phyloP scores from a whole-genome alignment of 2,329 filamentous ascomycete genomes.

The Tolypocladium sp. region DNA sequence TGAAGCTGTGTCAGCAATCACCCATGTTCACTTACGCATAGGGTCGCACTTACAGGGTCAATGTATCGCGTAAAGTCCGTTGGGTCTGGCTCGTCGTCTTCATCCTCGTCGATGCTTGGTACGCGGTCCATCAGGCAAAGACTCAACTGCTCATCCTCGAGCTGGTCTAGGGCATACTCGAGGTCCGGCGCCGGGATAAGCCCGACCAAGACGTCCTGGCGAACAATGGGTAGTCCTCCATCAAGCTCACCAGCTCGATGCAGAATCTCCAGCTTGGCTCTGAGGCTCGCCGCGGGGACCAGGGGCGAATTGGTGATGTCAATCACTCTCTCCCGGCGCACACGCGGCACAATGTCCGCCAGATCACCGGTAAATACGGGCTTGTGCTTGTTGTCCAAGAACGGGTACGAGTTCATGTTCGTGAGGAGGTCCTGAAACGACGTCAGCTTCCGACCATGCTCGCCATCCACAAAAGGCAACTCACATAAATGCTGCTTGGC shows the following conservation, averaged over 20 bases:
- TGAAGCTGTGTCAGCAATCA: constrained; percentile 18
- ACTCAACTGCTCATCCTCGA: constrained; percentile 63
- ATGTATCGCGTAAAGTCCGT: constrained; percentile 88
- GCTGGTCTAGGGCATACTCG: constrained; percentile 81
- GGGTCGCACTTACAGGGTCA: constrained; percentile 57
- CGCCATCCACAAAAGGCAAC: constrained; percentile 14
- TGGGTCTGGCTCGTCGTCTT: constrained; percentile 52
- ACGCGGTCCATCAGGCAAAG: constrained; percentile 76
- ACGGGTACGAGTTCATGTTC: constrained; percentile 95
- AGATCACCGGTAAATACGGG: constrained; percentile 84
- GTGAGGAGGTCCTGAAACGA: constrained; percentile 67
- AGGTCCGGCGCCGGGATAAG: constrained; percentile 90
- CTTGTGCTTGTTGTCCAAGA: constrained; percentile 92
- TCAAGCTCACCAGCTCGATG: constrained; percentile 85
- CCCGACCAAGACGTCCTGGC: constrained; percentile 71
- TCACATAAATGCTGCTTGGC: constrained; percentile 82
- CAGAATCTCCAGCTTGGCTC: constrained; percentile 70
- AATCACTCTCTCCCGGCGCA: constrained; percentile 70
- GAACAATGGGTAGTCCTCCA: constrained; percentile 79
- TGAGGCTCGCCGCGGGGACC: constrained; percentile 66
- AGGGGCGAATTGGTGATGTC: constrained; percentile 79
- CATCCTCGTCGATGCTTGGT: constrained; percentile 53
- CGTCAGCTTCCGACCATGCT: constrained; percentile 6
- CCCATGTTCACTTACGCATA: too few species aligned
- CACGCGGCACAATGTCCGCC: constrained; percentile 72